Conservation (phyloP, 257 asterid genomes). For the Pogostemon cablin region DNA sequence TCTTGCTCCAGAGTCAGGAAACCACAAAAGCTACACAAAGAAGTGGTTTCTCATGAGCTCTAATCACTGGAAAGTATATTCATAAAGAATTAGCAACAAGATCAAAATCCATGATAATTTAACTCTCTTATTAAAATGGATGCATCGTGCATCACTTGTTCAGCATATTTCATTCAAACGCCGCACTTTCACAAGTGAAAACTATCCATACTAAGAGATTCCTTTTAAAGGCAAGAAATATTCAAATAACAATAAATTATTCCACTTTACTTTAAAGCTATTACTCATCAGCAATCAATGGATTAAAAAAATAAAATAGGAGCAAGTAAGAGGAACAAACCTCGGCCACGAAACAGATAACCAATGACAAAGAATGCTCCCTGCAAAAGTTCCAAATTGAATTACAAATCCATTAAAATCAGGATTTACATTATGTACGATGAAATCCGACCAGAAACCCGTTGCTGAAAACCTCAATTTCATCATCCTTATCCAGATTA, state of each 20-base stretch:
- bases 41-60: neutral
- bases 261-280: neutral
- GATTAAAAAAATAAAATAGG: neutral
- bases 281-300: conserved; percentile 14
- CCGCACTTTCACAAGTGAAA: neutral
- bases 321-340: conserved; percentile 34
- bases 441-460: conserved; percentile 4
- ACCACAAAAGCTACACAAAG: conserved; percentile 15
- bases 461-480: neutral
- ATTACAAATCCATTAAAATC: conserved; percentile 12
- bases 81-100: no score
- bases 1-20: neutral
- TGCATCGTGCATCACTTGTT: neutral
- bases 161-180: neutral
- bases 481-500: conserved; percentile 3
- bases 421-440: neutral
- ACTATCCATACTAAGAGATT: neutral
- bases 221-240: neutral
- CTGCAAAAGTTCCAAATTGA: conserved; percentile 42
- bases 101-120: neutral
- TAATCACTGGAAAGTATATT: no score
- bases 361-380: conserved; percentile 54
- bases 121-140: conserved; percentile 4
- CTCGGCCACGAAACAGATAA: conserved; percentile 49
- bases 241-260: conserved; percentile 2